Percentiles rank a stretch among this genome's conserved stretches.
phyloP scores from a whole-genome alignment of 176 grass and related monocot species.

The Bolboschoenus planiculmis region DNA sequence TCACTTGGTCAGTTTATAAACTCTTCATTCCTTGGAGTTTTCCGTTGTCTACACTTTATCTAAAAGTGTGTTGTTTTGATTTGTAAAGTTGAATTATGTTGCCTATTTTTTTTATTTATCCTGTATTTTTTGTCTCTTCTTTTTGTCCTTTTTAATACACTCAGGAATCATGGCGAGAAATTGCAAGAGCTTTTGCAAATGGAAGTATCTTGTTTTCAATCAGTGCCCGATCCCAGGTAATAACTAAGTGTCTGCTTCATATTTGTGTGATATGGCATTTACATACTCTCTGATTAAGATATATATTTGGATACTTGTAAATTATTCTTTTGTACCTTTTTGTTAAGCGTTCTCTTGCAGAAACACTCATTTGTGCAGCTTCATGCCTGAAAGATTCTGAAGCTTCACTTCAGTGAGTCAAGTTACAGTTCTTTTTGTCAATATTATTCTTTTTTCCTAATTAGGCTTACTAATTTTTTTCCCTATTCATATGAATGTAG shows the following conservation, averaged over 20 bases:
- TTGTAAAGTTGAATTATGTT: not conserved
- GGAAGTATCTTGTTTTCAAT: slow-evolving; percentile 76
- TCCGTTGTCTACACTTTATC: not conserved
- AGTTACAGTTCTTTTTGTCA: slow-evolving; percentile 25
- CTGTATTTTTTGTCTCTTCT: not conserved
- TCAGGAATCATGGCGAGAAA: slow-evolving; percentile 89
- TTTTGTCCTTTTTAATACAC: not conserved
- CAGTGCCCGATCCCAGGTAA: slow-evolving; percentile 80
- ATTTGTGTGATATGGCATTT: slow-evolving; percentile 5
- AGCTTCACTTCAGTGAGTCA: slow-evolving; percentile 69
- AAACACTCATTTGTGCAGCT: slow-evolving; percentile 89
- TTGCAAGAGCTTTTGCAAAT: slow-evolving; percentile 92
- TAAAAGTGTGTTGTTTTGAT: not conserved
- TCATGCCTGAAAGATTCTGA: slow-evolving; percentile 88
- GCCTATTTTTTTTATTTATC: not conserved
- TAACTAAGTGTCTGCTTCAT: not conserved
- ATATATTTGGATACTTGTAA: slow-evolving; percentile 15
- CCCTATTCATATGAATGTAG: slow-evolving; percentile 33
- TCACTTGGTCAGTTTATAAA: slow-evolving; percentile 65
- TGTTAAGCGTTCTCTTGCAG: slow-evolving; percentile 82
- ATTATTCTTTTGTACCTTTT: slow-evolving; percentile 25
- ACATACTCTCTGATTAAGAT: slow-evolving; percentile 7
- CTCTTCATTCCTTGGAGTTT: not conserved
- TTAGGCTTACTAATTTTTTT: not conserved
- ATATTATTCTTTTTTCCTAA: slow-evolving; percentile 7